Conservation (phyloP, 129 eudicot species). For the Solidago caesia region DNA sequence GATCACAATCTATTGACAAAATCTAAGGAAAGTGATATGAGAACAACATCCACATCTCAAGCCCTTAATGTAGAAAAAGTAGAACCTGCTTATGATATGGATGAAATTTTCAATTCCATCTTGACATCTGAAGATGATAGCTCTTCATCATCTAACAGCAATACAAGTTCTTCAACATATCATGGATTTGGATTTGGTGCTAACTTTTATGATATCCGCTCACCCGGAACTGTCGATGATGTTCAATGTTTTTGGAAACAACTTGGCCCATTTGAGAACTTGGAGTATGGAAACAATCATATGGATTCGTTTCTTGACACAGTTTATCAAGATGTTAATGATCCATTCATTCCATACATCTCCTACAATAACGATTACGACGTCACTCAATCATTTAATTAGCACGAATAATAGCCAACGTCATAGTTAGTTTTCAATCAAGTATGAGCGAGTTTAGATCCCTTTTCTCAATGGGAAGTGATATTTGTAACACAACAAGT, state of each 20-base stretch:
- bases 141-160: neutral
- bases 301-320: neutral
- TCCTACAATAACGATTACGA: conserved; percentile 3
- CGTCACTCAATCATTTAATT: conserved; percentile 2
- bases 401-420: neutral
- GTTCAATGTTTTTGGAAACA: conserved; percentile 29
- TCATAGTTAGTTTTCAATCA: neutral
- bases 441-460: too few species aligned
- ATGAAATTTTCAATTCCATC: neutral
- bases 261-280: conserved; percentile 23
- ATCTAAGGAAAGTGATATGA: neutral
- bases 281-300: conserved; percentile 4
- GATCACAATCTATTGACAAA: neutral
- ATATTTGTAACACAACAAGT: too few species aligned
- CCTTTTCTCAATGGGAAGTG: too few species aligned
- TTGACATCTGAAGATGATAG: conserved; percentile 6
- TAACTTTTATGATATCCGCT: conserved; percentile 8
- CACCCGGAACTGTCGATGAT: conserved; percentile 26
- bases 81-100: neutral
- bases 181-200: neutral
- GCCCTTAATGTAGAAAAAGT: neutral
- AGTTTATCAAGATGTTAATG: conserved; percentile 22
- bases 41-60: neutral
- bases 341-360: conserved; percentile 10
- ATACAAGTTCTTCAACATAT: neutral